Base-by-base conservation (phyloP, 148 eudicot species). In the Vaccinium darrowii region DNA sequence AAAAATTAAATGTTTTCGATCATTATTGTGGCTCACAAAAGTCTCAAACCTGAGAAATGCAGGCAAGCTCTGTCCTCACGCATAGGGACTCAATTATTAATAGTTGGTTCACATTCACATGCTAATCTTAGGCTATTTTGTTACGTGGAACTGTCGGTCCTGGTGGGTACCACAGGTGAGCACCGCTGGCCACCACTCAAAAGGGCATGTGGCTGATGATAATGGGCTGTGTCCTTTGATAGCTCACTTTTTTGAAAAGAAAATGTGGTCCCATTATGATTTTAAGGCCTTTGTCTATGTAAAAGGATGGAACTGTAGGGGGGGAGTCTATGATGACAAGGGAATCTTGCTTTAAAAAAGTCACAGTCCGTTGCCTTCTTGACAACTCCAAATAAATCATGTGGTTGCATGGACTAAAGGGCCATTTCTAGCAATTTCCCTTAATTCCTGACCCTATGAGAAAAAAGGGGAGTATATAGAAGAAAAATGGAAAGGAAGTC, bases 151-250 rank as follows among this genome's bases (percentile, higher is more conserved):
- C 13, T 39, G 80, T n/a, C 51, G 56, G 80, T 76, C 7, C 43
- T 21, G 53, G 80, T 39, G 53, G 53, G 51, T 25, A 4, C 80
- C 23, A n/a, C 78, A 5, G 19, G 78, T 3, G 5, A 49, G 15
- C 36, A 76, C 33, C 16, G 33, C 80, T 76, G 80, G 57, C 80
- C 18, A n/a, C 80, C 80, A 51, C 57, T 51, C 57, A 50, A 76
- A 49, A 76, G 57, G 30, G 56, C 0, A 13, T 76, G 57, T 51
- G 80, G 36, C 78, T 19, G 13, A 8, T 47, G 27, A 75, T 21
- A 75, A 75, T 43, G 78, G 78, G 53, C 78, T 19, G 54, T 43
- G 54, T 36, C 78, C 50, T 47, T 75, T 75, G 25, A 39, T 43
- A n/a, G 25, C 78, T 19, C 25, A 19, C 78, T 47, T 47, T 16